Conservation (phyloP, 371 early-diverging fungal genomes). For the Mucor circinelloides region DNA sequence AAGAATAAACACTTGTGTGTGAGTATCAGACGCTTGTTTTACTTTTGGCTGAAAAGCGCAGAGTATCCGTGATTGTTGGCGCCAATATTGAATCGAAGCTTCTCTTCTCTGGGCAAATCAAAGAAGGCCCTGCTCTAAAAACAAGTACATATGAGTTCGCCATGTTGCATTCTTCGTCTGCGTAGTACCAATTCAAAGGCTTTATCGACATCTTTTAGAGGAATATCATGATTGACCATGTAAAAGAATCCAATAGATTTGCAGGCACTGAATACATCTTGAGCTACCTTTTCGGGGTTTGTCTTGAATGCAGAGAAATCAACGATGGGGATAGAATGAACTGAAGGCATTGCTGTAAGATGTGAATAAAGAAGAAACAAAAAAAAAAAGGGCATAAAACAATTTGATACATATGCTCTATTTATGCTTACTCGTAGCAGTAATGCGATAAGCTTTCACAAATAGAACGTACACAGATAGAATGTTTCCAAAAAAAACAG, state of each 20-base stretch:
- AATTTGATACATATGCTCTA: too few species aligned
- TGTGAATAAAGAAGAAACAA: neutral
- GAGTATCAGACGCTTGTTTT: neutral
- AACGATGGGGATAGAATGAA: conserved; percentile 32
- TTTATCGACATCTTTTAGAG: conserved; percentile 46
- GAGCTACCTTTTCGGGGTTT: conserved; percentile 26
- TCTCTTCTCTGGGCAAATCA: conserved; percentile 43
- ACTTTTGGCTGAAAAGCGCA: conserved; percentile 46
- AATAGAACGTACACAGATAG: neutral
- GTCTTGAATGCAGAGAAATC: conserved; percentile 24
- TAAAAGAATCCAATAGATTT: conserved; percentile 68
- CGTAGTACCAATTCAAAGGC: conserved; percentile 56
- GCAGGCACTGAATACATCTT: conserved; percentile 51
- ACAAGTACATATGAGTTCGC: neutral
- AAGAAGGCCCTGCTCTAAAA: conserved; percentile 51
- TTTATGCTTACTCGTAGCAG: neutral
- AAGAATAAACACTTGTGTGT: neutral
- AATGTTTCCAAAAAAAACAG: neutral
- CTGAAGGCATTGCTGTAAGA: neutral
- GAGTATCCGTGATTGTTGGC: conserved; percentile 49
- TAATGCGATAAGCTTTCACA: too few species aligned
- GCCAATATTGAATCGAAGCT: conserved; percentile 33
- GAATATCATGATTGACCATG: conserved; percentile 59
- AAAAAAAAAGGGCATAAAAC: neutral
- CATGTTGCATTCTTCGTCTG: too few species aligned